A percentile compares a stretch with the other conserved stretches of the same genome.
These are phyloP conservation scores for Pichia membranifaciens DNA, from an alignment of 805 yeast species.

Conservation along the genomic window DNA sequence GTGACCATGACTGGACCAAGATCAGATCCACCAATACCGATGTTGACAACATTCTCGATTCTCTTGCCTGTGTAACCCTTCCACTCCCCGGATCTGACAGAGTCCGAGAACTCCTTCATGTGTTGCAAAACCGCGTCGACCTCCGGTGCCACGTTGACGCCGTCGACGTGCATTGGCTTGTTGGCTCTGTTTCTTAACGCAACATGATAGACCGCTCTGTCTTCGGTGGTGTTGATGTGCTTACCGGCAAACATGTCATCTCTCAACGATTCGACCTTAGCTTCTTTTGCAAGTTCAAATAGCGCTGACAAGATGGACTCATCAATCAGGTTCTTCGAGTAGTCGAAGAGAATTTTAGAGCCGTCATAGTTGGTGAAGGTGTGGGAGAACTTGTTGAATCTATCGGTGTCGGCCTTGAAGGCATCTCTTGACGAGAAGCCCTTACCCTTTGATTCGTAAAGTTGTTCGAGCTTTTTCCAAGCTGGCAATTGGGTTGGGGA, in stretches of 20 bases:
- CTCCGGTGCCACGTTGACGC: conserved; percentile 82
- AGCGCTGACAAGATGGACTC: conserved; percentile 70
- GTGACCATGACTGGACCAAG: conserved; percentile 99
- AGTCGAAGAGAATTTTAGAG: conserved; percentile 87
- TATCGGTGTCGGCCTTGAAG: conserved; percentile 64
- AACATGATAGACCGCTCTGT: conserved; percentile 93
- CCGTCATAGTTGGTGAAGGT: conserved; percentile 82
- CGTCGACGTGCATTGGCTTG: conserved; percentile 84
- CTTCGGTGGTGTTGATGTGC: conserved; percentile 93
- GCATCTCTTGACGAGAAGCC: conserved; percentile 68
- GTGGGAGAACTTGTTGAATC: conserved; percentile 72
- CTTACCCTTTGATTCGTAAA: conserved; percentile 68
- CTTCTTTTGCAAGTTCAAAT: conserved; percentile 80
- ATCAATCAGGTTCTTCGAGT: conserved; percentile 88
- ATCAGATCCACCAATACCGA: conserved; percentile 99
- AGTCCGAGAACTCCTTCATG: conserved; percentile 92
- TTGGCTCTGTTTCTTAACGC: conserved; percentile 92
- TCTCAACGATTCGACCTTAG: conserved; percentile 79
- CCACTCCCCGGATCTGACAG: conserved; percentile 91
- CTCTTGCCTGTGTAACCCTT: conserved; percentile 93
- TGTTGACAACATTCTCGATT: conserved; percentile 91
- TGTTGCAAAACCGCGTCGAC: conserved; percentile 88
- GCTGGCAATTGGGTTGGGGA: conserved; percentile 61
- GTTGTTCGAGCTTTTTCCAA: conserved; percentile 69
- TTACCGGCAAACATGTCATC: conserved; percentile 90